Evolutionary conservation across 441 rosid species (phyloP).

Genomic region (Sinapis alba): DNA sequence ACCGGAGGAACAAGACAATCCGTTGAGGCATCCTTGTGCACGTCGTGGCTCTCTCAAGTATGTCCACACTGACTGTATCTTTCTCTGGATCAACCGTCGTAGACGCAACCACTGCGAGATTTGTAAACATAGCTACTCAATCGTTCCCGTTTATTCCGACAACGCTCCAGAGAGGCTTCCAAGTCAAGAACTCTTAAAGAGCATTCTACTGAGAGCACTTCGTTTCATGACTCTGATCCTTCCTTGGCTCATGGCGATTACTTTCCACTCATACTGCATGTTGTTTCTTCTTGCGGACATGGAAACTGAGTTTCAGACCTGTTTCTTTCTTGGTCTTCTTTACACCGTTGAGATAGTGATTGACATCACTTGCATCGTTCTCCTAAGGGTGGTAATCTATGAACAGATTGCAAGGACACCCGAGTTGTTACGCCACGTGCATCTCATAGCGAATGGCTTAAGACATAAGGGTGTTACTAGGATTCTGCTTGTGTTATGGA

Average conservation of each 20-base stretch:
- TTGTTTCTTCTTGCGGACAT: neutral
- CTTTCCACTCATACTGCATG: neutral
- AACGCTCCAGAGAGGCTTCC: neutral
- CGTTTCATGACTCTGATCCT: neutral
- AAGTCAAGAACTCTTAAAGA: neutral
- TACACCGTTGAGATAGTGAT: neutral
- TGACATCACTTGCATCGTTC: neutral
- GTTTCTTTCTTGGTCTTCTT: neutral
- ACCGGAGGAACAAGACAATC: neutral
- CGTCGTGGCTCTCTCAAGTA: slow-evolving; percentile 1
- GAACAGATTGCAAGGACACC: neutral
- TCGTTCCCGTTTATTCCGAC: neutral
- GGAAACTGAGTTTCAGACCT: neutral
- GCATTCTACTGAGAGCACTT: neutral
- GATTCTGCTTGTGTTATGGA: neutral
- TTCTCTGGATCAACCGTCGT: neutral
- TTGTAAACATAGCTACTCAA: neutral
- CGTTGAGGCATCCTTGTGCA: neutral
- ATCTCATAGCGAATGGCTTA: neutral
- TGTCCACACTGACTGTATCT: neutral
- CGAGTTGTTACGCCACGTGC: neutral
- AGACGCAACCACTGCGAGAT: neutral
- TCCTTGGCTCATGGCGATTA: neutral
- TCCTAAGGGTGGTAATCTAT: neutral
- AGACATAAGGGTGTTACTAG: neutral